Conservation (phyloP, 2,329 filamentous ascomycete species). For the Aspergillus sp. region DNA sequence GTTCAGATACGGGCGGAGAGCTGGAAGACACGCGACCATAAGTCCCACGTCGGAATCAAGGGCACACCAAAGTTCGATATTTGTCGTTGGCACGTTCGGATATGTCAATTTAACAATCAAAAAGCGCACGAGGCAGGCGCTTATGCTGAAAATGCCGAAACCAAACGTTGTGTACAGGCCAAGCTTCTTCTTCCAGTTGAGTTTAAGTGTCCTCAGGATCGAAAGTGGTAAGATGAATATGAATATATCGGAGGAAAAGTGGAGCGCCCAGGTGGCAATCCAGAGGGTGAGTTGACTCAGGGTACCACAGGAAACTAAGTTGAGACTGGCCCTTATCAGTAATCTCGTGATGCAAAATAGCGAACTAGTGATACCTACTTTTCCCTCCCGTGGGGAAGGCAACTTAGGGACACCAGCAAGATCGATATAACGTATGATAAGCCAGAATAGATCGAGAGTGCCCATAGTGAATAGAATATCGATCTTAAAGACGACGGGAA, state of each 20-base stretch:
- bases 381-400: background rate
- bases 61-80: background rate
- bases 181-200: background rate
- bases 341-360: background rate
- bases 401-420: background rate
- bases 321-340: background rate
- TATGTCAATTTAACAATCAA: background rate
- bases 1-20: background rate
- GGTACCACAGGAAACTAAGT: background rate
- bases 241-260: constrained; percentile 1
- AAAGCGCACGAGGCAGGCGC: background rate
- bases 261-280: background rate
- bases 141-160: background rate
- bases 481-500: background rate
- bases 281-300: background rate
- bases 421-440: background rate
- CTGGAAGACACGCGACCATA: background rate
- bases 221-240: constrained; percentile 1
- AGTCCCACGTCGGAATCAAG: background rate
- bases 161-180: background rate
- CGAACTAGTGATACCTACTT: background rate
- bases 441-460: background rate
- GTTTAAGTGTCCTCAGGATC: background rate
- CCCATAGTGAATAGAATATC: background rate
- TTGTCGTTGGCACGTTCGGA: background rate